phyloP scores from a whole-genome alignment of 2,329 filamentous ascomycete genomes.

The Cercospora sesami region DNA sequence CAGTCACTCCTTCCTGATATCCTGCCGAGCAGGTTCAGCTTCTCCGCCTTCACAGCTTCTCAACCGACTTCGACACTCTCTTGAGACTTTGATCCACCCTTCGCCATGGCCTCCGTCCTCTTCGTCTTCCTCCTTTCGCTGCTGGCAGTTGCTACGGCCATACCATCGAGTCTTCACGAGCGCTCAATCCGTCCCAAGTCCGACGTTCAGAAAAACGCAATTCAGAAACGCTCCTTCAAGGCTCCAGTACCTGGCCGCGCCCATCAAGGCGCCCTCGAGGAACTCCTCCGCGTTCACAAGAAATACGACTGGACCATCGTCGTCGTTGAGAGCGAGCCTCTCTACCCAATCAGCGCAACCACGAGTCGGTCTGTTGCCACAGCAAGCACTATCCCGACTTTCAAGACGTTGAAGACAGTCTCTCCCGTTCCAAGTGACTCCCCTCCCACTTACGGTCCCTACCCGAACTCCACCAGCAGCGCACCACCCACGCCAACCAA shows the following conservation, averaged over 20 bases:
- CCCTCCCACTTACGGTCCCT: constrained; percentile 8
- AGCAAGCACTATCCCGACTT: background rate
- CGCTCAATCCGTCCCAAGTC: too few relatives aligned
- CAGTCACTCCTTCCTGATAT: background rate
- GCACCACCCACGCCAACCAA: constrained; percentile 18
- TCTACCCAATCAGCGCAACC: background rate
- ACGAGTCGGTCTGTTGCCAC: background rate
- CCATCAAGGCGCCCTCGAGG: constrained; percentile 57
- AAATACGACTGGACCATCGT: constrained; percentile 58
- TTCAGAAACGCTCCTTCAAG: constrained; percentile 20
- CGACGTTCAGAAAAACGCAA: too few relatives aligned
- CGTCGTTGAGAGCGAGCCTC: constrained; percentile 15
- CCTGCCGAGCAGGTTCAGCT: background rate
- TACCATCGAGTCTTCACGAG: background rate
- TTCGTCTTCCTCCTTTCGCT: constrained; percentile 51
- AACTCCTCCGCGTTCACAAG: constrained; percentile 65
- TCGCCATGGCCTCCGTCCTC: constrained; percentile 22
- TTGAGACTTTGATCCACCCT: background rate
- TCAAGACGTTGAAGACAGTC: background rate
- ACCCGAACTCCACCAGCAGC: constrained; percentile 14
- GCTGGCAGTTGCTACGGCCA: constrained; percentile 43
- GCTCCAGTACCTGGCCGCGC: constrained; percentile 53
- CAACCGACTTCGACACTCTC: background rate
- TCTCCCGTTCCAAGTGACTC: background rate
- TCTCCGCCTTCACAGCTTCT: too few relatives aligned